Evolutionary conservation across 2,329 filamentous ascomycete species (phyloP), one percentile per base, ranked within the genome.

Genomic region (Herpotrichia juniperi): DNA sequence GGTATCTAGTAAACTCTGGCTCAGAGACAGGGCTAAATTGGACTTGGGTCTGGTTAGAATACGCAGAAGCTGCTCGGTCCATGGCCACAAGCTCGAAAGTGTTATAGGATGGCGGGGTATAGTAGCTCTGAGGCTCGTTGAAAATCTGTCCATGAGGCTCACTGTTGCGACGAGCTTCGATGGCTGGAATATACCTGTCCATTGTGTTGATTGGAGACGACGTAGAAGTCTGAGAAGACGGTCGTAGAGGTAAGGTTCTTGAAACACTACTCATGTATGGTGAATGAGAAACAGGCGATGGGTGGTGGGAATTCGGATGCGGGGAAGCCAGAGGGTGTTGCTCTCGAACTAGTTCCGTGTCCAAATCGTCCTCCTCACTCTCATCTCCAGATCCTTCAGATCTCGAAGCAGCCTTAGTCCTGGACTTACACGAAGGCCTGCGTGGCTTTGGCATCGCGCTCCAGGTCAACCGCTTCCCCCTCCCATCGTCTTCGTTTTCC

Each of bases 401-500:
- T 12, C 10, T n/a, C 19, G 11, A 24, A 14, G 19, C 10, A 24
- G 21, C 19, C n/a, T n/a, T n/a, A 24, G 21, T 10, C 17, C n/a
- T 37, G 11, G 19, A 21, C 11, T 24, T 40, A 24, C 10, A 5
- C 2, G 10, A 4, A 11, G 19, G 3, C 16, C 21, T 22, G 21
- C 5, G 19, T 8, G 37, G 37, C 5, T 14, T 16, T 40, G 37
- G 21, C 5, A 25, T 40, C 7, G 9, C 8, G 21, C 58, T 55
- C 68, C 68, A 71, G 4, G 58, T 63, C 22, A 64, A 50, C 14
- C 56, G 34, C 37, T 57, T 66, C 16, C 69, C 68, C 16, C 46
- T 53, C 2, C 53, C 57, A 12, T 58, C 55, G 24, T 68, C 62
- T 6, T 40, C 35, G 12, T 61, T 56, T 10, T 54, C 61, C 12